Evolutionary conservation across 768 basidiomycete genomes (phyloP).

Genomic region (Mycena olivaceomarginata): DNA sequence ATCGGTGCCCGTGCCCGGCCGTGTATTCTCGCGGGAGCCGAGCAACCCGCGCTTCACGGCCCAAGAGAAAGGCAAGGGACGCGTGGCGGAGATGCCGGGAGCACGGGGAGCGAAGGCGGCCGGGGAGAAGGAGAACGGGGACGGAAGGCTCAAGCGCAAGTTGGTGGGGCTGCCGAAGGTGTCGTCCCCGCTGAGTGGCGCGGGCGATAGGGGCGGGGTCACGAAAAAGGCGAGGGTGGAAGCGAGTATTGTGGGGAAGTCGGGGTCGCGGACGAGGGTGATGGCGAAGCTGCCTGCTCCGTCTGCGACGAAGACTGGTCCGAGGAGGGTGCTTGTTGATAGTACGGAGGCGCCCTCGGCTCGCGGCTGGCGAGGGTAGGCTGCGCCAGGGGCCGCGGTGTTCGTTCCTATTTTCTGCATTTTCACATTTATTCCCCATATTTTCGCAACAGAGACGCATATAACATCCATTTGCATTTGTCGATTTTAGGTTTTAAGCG

Average conservation of each 20-base stretch:
- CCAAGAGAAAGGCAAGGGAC: constrained; percentile 64
- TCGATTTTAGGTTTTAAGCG: too few relatives aligned
- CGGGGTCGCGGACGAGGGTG: constrained; percentile 46
- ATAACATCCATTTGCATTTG: too few relatives aligned
- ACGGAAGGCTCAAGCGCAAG: constrained; percentile 24
- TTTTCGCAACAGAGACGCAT: too few relatives aligned
- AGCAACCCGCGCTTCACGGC: constrained; percentile 52
- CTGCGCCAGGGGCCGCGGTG: neutral
- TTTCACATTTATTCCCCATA: neutral
- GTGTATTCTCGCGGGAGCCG: constrained; percentile 55
- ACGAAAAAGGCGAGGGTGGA: constrained; percentile 56
- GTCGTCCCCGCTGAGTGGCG: constrained; percentile 10
- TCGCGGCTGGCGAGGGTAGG: constrained; percentile 70
- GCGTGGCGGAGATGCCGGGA: constrained; percentile 40
- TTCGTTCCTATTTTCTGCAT: neutral
- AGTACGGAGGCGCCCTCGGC: constrained; percentile 77
- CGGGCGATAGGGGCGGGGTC: constrained; percentile 34
- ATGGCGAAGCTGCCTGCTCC: constrained; percentile 55
- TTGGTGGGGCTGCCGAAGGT: constrained; percentile 26
- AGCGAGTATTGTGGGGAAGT: constrained; percentile 25
- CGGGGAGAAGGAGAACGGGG: constrained; percentile 45
- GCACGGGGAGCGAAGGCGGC: neutral
- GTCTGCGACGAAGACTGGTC: constrained; percentile 58
- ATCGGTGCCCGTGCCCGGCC: constrained; percentile 35
- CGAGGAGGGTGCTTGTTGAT: constrained; percentile 80